Percentiles rank a stretch among this genome's conserved stretches.
Evolutionary conservation across 106 monocot species (phyloP).

Genomic region (Agapanthus africanus): DNA sequence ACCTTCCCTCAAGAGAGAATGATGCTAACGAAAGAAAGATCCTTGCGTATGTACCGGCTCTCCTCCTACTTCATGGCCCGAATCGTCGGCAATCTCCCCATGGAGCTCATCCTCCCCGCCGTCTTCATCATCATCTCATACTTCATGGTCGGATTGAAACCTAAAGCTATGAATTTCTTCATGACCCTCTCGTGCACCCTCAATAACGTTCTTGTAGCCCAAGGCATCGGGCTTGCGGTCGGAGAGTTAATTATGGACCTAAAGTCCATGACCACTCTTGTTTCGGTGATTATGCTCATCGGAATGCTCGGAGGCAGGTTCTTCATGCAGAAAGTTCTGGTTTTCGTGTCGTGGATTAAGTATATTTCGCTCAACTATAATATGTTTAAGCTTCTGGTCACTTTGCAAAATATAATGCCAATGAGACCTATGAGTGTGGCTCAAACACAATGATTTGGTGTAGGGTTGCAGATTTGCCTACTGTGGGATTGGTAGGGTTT

Average conservation of each 20-base stretch:
- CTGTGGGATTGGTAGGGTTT: not conserved
- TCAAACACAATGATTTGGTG: not conserved
- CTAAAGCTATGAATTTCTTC: constrained; percentile 6
- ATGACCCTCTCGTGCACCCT: constrained; percentile 15
- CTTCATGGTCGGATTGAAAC: constrained; percentile 26
- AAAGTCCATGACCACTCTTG: constrained; percentile 27
- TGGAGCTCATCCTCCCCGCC: constrained; percentile 38
- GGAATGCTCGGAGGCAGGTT: constrained; percentile 54
- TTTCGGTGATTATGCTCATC: constrained; percentile 33
- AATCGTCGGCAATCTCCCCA: constrained; percentile 39
- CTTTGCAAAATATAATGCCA: constrained; percentile 27
- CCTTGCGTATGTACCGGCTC: constrained; percentile 41
- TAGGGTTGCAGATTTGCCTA: not conserved
- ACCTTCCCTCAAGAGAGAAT: constrained; percentile 52
- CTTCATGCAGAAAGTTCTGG: constrained; percentile 44
- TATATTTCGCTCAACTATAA: constrained; percentile 36
- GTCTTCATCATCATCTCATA: constrained; percentile 18
- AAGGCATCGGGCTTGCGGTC: constrained; percentile 24
- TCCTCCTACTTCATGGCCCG: constrained; percentile 55
- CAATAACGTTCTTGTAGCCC: constrained; percentile 19
- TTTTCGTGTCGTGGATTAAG: constrained; percentile 52
- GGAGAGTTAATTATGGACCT: constrained; percentile 27
- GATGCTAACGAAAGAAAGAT: constrained; percentile 35
- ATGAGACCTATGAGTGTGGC: not conserved
- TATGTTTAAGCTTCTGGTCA: constrained; percentile 35